Evolutionary conservation across 441 rosid species (phyloP), one percentile per base, ranked within the genome.

Genomic region (Populus trichocarpa): DNA sequence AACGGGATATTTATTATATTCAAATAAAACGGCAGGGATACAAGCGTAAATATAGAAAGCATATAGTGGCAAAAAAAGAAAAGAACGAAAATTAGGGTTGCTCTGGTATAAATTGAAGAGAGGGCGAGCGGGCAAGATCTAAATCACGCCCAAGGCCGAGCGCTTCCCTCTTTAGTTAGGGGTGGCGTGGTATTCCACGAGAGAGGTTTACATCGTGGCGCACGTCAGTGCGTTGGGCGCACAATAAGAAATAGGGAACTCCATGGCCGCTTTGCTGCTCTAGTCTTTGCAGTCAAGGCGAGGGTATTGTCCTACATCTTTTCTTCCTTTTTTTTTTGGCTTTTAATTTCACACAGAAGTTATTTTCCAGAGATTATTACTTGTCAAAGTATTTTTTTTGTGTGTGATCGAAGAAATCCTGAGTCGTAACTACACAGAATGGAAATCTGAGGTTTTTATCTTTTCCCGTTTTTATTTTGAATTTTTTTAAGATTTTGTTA

Each of bases 111-210:
- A 42, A 65, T 20, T 8, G 16, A 46, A 38, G n/a, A 50, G 9
- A 26, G 2, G 61, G 9, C 8, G 8, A 42, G 11, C 0, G 26
- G 53, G 22, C 4, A 22, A 0, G 26, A 1, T 0, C 53, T 3
- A 22, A n/a, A 18, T 5, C 23, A n/a, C 82, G 90, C 87, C 88
- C 69, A 16, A 84, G 91, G 91, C 91, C 89, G 86, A 89, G 90
- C 89, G 89, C 91, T 85, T 81, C 69, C 89, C 91, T 78, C 88
- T 78, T 84, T 67, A 86, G 81, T 22, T 1, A 85, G 89, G 75
- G 91, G 85, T 40, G 85, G 90, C 88, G 86, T 88, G 91, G 88
- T 88, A 88, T 89, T 85, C 91, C 91, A 87, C 82, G 63, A 83
- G 86, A 79, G 80, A 82, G 83, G 90, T 66, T 77, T 25, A 12